Percentiles rank a stretch among this genome's conserved stretches.
phyloP scores from a whole-genome alignment of 2,329 filamentous ascomycete species.

The Gaeumannomyces sp. region DNA sequence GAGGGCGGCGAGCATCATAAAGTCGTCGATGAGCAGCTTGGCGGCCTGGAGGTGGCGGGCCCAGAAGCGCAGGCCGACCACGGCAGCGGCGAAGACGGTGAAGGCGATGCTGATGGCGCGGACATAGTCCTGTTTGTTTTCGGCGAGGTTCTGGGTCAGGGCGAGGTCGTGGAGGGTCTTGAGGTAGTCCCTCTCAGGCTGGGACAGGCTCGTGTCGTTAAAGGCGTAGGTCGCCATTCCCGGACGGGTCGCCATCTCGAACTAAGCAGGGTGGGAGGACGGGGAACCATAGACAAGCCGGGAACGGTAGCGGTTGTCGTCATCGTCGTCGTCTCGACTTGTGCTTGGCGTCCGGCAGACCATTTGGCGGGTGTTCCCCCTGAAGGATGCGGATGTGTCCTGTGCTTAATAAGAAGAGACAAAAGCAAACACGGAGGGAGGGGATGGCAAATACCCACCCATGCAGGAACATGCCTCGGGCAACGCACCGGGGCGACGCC shows the following conservation, averaged over 20 bases:
- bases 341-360: too few species aligned
- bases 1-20: conserved; percentile 8
- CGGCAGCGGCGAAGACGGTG: conserved; percentile 7
- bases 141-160: not conserved
- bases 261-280: too few species aligned
- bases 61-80: conserved; percentile 8
- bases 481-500: too few species aligned
- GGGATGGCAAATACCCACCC: too few species aligned
- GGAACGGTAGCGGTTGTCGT: too few species aligned
- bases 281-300: too few species aligned
- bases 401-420: too few species aligned
- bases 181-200: not conserved
- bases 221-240: conserved; percentile 2
- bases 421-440: too few species aligned
- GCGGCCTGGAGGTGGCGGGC: conserved; percentile 2
- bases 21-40: conserved; percentile 9
- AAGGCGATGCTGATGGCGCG: conserved; percentile 8
- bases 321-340: too few species aligned
- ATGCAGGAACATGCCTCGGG: too few species aligned
- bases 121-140: conserved; percentile 3
- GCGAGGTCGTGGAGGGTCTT: not conserved
- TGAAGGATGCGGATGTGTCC: too few species aligned
- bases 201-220: conserved; percentile 5
- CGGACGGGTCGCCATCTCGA: conserved; percentile 1
- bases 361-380: too few species aligned